phyloP scores from a whole-genome alignment of 164 flowering plant genomes.

The Euptelea pleiosperma region DNA sequence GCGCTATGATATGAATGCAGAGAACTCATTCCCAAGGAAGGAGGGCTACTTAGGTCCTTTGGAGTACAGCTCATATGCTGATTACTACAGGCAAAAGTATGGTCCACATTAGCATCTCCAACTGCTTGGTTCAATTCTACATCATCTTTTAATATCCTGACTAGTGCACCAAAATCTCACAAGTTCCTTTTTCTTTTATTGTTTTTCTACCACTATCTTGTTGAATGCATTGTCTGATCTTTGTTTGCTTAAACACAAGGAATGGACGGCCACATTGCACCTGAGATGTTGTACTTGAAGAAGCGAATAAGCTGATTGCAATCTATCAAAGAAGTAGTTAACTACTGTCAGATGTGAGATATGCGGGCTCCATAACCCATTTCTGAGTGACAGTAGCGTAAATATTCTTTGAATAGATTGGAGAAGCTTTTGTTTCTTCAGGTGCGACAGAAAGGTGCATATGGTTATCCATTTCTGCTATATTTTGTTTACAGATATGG shows the following conservation, averaged over 20 bases:
- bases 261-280: constrained; percentile 42
- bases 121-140: neutral
- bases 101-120: constrained; percentile 10
- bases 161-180: neutral
- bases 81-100: constrained; percentile 93
- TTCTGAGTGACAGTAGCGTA: constrained; percentile 25
- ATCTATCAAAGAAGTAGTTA: constrained; percentile 26
- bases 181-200: neutral
- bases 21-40: constrained; percentile 93
- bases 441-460: constrained; percentile 46
- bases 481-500: constrained; percentile 64
- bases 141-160: neutral
- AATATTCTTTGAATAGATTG: constrained; percentile 31
- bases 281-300: constrained; percentile 47
- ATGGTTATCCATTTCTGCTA: constrained; percentile 40
- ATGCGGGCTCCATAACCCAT: constrained; percentile 4
- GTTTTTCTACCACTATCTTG: neutral
- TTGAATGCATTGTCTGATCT: constrained; percentile 11
- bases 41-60: constrained; percentile 98
- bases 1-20: constrained; percentile 86
- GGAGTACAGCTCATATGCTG: constrained; percentile 96
- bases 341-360: constrained; percentile 27
- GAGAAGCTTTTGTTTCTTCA: constrained; percentile 39
- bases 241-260: constrained; percentile 23
- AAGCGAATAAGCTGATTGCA: constrained; percentile 24